Percentiles rank a stretch among this genome's conserved stretches.
These are phyloP conservation scores for Entophlyctis luteolus DNA, from an alignment of 192 early-diverging fungal species.

Conservation along the genomic window DNA sequence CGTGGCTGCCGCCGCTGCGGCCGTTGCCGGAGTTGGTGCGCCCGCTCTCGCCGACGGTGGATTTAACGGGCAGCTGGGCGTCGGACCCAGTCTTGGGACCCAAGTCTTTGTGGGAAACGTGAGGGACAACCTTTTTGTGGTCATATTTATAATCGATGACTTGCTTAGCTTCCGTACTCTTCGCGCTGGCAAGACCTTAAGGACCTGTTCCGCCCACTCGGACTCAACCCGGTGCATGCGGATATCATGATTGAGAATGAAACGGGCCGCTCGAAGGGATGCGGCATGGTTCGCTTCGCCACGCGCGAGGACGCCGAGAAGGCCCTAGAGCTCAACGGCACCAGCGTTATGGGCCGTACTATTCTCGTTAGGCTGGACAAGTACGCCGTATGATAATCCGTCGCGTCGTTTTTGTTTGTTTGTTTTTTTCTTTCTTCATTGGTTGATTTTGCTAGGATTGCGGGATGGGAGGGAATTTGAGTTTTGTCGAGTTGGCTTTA, in stretches of 20 bases:
- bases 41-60: not conserved
- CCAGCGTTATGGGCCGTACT: slow-evolving; percentile 39
- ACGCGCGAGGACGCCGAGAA: slow-evolving; percentile 66
- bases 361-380: slow-evolving; percentile 51
- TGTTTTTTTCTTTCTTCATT: too few species aligned
- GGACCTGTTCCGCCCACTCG: slow-evolving; percentile 46
- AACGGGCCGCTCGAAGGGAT: slow-evolving; percentile 51
- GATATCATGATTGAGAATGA: slow-evolving; percentile 43
- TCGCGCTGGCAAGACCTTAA: slow-evolving; percentile 55
- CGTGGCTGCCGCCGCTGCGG: slow-evolving; percentile 20
- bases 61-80: slow-evolving; percentile 17
- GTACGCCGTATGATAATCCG: slow-evolving; percentile 27
- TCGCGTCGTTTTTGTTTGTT: not conserved
- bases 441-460: too few species aligned
- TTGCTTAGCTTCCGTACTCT: slow-evolving; percentile 43
- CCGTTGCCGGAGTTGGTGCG: not conserved
- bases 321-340: slow-evolving; percentile 55
- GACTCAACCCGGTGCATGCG: slow-evolving; percentile 48
- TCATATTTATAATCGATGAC: slow-evolving; percentile 3
- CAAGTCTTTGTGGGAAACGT: slow-evolving; percentile 80
- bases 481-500: too few species aligned
- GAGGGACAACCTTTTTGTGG: slow-evolving; percentile 16
- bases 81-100: slow-evolving; percentile 28
- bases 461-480: too few species aligned
- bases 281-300: slow-evolving; percentile 54